phyloP scores from a whole-genome alignment of 176 grass and related monocot genomes.

The Eremochloa ophiuroides region DNA sequence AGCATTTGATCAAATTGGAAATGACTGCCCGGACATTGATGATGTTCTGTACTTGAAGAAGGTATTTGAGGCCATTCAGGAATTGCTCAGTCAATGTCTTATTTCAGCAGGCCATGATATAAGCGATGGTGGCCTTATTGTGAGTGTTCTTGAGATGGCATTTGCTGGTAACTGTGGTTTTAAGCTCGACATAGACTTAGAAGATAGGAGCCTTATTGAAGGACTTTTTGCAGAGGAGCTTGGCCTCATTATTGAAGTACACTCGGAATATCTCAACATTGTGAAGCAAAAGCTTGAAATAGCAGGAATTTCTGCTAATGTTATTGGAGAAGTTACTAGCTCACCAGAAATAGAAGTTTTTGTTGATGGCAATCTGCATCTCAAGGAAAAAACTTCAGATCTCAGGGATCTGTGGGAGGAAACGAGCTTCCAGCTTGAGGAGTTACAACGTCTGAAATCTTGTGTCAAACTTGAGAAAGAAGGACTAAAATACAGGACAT shows the following conservation, averaged over 20 bases:
- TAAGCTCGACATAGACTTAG: constrained; percentile 59
- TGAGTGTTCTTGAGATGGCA: constrained; percentile 83
- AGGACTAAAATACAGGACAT: constrained; percentile 57
- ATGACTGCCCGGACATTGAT: constrained; percentile 83
- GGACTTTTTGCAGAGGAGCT: constrained; percentile 84
- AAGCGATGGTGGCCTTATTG: constrained; percentile 84
- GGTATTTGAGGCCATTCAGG: constrained; percentile 66
- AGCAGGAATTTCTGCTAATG: constrained; percentile 47
- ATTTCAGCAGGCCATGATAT: constrained; percentile 90
- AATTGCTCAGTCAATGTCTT: constrained; percentile 54
- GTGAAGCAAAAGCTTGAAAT: constrained; percentile 63
- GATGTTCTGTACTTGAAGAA: constrained; percentile 74
- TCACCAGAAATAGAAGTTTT: constrained; percentile 52
- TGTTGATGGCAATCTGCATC: constrained; percentile 45
- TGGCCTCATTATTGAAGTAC: constrained; percentile 73
- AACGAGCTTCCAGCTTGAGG: constrained; percentile 86
- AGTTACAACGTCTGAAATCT: constrained; percentile 65
- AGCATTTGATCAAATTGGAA: constrained; percentile 84
- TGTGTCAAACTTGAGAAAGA: constrained; percentile 88
- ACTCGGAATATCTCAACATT: constrained; percentile 31
- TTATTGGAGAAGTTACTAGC: constrained; percentile 71
- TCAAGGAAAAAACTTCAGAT: constrained; percentile 70
- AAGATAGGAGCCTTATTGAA: constrained; percentile 47
- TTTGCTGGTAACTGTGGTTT: constrained; percentile 89
- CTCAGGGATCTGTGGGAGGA: constrained; percentile 93